Base-by-base conservation (phyloP, 768 basidiomycete genomes). In the Antrodiella citrinella region DNA sequence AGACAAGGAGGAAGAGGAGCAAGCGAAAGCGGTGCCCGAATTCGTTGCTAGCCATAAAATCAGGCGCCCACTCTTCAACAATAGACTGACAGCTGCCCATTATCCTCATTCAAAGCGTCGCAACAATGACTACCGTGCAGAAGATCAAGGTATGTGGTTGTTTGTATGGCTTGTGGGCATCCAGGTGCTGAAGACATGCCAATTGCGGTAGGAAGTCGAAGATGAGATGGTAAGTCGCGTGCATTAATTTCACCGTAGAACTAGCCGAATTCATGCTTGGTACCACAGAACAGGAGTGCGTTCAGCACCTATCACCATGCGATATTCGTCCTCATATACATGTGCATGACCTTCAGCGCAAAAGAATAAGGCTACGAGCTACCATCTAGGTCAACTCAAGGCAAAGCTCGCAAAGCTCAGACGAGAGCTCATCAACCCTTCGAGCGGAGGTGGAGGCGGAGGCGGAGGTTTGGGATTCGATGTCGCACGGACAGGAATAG, bases 371-470 rank as follows among this genome's bases (percentile, higher is more conserved):
- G 89, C 89, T 72, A 91, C 89, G 57, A 91, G 90, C 72, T 94
- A 94, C 68, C 93, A 95, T 72, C 71, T 96, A 52, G 94, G 94
- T 48, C 91, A 94, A 72, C 83, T 97, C 65, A 97, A 97, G 68
- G 95, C 96, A 50, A 99, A 99, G 67, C 83, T 99, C 47, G 96
- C 96, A 45, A 99, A 99, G 66, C 85, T 98, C 43, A 78, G 91
- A 54, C 81, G 96, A 51, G 96, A 99, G 65, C 81, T 99, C 49
- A 92, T 99, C 58, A 74, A 80, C 9, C 83, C 88, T 0, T 72
- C 86, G 3, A 67, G 76, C 18, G 82, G 83, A 26, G 77, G 90
- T 19, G 84, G 91, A 9, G 94, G 94, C 0, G 93, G 94, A 0
- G 92, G 89, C 0, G 83, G 77, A 1, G 95, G 94, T 23, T 57